Evolutionary conservation across 139 green algal genomes (phyloP).

Genomic region (Chlorella sp.): DNA sequence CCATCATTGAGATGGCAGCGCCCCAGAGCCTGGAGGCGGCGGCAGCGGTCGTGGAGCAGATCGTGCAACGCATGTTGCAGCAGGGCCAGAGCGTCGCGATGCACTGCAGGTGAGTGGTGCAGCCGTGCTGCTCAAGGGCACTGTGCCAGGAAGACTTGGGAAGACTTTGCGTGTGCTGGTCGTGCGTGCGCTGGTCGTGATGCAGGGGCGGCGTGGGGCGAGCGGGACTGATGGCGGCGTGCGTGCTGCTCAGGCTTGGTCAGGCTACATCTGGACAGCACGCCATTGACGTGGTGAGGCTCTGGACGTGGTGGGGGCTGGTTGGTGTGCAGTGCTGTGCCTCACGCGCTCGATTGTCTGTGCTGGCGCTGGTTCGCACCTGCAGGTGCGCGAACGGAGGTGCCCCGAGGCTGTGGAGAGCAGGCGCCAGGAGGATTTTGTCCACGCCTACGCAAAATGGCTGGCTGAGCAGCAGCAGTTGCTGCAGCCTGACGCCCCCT

Average conservation of each 20-base stretch:
- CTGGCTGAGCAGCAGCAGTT: too few species aligned
- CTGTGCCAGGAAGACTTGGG: background rate
- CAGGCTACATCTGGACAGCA: background rate
- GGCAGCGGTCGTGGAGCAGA: background rate
- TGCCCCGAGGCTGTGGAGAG: background rate
- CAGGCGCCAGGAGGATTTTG: background rate
- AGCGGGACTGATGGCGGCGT: background rate
- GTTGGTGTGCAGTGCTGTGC: too few species aligned
- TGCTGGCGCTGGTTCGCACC: background rate
- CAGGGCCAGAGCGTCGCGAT: background rate
- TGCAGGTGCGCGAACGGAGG: background rate
- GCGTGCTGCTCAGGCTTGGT: background rate
- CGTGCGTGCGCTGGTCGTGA: background rate
- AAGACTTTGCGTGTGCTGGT: background rate
- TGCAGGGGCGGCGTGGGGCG: background rate
- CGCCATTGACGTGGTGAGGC: background rate
- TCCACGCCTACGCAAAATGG: background rate
- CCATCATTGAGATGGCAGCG: slow-evolving; percentile 3
- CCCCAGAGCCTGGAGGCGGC: background rate
- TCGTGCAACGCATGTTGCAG: background rate
- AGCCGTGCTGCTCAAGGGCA: background rate
- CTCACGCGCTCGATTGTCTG: too few species aligned
- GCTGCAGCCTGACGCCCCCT: too few species aligned
- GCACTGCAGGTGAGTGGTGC: background rate
- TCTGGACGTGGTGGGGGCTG: background rate